A percentile compares a stretch with the other conserved stretches of the same genome.
Evolutionary conservation across 2,329 filamentous ascomycete species (phyloP).

Genomic region (Trichoderma sp.): DNA sequence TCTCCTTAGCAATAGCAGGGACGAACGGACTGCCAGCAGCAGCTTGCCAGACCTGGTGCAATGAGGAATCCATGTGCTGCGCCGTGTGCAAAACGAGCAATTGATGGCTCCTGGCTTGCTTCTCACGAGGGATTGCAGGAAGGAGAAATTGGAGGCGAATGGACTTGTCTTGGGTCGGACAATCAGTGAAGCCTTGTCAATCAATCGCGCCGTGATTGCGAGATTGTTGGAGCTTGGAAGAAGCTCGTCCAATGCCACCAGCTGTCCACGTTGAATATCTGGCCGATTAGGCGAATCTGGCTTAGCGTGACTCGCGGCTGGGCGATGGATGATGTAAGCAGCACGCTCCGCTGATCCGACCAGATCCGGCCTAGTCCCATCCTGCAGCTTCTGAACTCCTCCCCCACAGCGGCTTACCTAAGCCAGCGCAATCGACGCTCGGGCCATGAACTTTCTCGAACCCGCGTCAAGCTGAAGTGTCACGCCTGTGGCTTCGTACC

Average conservation of each 20-base stretch:
- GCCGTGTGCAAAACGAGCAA: background rate
- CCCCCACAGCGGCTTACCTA: background rate
- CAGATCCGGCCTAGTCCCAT: background rate
- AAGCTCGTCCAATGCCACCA: background rate
- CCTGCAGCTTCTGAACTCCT: background rate
- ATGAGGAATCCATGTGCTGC: conserved; percentile 72
- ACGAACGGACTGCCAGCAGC: conserved; percentile 83
- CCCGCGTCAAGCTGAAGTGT: conserved; percentile 7
- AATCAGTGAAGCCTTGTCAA: background rate
- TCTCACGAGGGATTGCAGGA: conserved; percentile 16
- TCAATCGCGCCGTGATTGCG: conserved; percentile 16
- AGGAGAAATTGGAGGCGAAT: conserved; percentile 5
- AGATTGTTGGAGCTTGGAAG: conserved; percentile 23
- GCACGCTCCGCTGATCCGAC: background rate
- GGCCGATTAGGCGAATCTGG: conserved; percentile 39
- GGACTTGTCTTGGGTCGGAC: background rate
- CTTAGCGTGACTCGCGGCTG: conserved; percentile 35
- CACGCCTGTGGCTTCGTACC: background rate
- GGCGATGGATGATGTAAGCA: conserved; percentile 15
- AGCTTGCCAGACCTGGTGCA: conserved; percentile 91
- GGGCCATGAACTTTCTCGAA: conserved; percentile 2
- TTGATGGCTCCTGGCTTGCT: conserved; percentile 11
- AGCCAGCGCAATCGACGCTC: conserved; percentile 18
- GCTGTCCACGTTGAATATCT: conserved; percentile 39
- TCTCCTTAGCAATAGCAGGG: conserved; percentile 76